phyloP scores from a whole-genome alignment of 805 yeast genomes.

The Kluyveromyces nonfermentans region DNA sequence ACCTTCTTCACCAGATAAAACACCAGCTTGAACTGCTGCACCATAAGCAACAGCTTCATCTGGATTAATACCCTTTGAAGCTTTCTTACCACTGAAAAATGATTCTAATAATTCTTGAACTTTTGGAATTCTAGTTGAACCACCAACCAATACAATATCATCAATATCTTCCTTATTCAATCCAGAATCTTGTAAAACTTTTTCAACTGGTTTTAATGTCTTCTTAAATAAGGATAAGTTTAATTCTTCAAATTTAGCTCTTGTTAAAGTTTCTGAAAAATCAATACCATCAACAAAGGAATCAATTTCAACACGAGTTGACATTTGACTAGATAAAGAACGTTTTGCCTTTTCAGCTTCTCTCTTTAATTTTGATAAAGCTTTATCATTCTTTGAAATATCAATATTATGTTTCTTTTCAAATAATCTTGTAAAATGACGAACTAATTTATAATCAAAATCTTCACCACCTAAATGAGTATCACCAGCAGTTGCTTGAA shows the following conservation, averaged over 20 bases:
- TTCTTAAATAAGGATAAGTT: slow-evolving; percentile 88
- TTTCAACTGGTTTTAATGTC: slow-evolving; percentile 93
- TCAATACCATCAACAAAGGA: slow-evolving; percentile 91
- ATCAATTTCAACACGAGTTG: slow-evolving; percentile 93
- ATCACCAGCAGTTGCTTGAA: slow-evolving; percentile 90
- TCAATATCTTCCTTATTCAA: slow-evolving; percentile 78
- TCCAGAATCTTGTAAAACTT: slow-evolving; percentile 89
- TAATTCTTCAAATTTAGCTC: slow-evolving; percentile 97
- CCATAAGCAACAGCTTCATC: slow-evolving; percentile 99
- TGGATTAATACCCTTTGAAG: slow-evolving; percentile 95
- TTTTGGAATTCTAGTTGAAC: slow-evolving; percentile 98
- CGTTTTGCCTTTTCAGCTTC: slow-evolving; percentile 98
- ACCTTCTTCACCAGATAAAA: slow-evolving; percentile 90
- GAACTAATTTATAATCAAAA: slow-evolving; percentile 81
- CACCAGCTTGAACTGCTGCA: slow-evolving; percentile 99
- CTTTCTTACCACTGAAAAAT: slow-evolving; percentile 89
- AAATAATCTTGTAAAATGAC: slow-evolving; percentile 77
- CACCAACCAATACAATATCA: slow-evolving; percentile 96
- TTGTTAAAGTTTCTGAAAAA: slow-evolving; percentile 87
- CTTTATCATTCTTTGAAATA: slow-evolving; percentile 69
- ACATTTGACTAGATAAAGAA: slow-evolving; percentile 88
- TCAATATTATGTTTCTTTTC: slow-evolving; percentile 90
- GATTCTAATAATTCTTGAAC: slow-evolving; percentile 88
- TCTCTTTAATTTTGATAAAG: slow-evolving; percentile 88
- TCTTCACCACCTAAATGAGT: slow-evolving; percentile 98